Evolutionary conservation across 306 rosid genomes (phyloP).

Genomic region (cucumber (Cucumis sativus)): DNA sequence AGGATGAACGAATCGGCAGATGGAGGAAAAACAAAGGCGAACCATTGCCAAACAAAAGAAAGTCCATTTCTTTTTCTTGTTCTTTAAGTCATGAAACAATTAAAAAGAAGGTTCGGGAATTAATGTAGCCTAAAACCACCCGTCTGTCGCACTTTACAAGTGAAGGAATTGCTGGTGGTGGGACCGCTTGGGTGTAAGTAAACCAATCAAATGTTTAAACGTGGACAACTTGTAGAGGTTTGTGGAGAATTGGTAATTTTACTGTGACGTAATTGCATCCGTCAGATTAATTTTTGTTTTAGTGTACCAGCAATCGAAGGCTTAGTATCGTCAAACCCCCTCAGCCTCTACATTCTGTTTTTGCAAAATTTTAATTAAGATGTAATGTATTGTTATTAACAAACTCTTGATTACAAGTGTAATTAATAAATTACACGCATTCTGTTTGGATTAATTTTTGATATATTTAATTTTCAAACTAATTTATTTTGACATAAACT

Average conservation of each 20-base stretch:
- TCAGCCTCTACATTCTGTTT: too few relatives aligned
- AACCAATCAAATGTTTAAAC: background rate
- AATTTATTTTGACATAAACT: too few relatives aligned
- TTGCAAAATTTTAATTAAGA: background rate
- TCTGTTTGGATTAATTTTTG: too few relatives aligned
- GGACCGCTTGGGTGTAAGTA: background rate
- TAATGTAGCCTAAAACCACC: background rate
- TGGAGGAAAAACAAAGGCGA: background rate
- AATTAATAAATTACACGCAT: too few relatives aligned
- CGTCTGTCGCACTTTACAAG: background rate
- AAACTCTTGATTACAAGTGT: too few relatives aligned
- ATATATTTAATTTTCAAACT: too few relatives aligned
- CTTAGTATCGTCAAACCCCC: background rate
- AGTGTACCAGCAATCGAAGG: background rate
- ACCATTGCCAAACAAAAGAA: background rate
- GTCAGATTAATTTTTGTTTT: background rate
- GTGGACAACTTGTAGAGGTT: background rate
- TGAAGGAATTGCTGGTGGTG: background rate
- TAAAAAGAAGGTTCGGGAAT: background rate
- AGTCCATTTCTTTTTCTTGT: background rate
- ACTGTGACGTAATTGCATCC: constrained; percentile 1
- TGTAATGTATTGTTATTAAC: too few relatives aligned
- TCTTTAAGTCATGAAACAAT: background rate
- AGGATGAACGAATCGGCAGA: background rate
- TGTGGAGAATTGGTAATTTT: background rate